These are phyloP conservation scores for Podila horticola DNA, from an alignment of 192 early-diverging fungal species.

Conservation along the genomic window DNA sequence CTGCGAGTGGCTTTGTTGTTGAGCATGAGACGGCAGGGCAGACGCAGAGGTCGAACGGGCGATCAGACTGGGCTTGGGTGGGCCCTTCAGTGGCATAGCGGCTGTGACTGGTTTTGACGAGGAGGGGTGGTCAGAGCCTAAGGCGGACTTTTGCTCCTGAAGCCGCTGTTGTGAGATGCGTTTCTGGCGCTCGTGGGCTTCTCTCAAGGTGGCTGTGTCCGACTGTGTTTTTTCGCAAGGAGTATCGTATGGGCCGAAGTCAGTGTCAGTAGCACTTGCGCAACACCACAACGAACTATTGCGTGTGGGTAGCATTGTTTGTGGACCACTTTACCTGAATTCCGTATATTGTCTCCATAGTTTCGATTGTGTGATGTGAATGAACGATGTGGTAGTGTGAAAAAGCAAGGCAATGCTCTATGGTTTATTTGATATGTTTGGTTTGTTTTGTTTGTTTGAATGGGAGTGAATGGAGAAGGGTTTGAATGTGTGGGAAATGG, in stretches of 20 bases:
- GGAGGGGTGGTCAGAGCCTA: neutral
- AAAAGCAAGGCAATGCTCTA: too few relatives aligned
- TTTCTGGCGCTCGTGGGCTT: slow-evolving; percentile 4
- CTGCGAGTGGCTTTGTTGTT: neutral
- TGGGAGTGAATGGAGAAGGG: neutral
- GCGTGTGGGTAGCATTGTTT: neutral
- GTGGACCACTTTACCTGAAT: neutral
- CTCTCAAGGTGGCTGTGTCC: neutral
- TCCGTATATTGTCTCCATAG: slow-evolving; percentile 1
- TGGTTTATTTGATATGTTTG: neutral
- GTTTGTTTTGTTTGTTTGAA: neutral
- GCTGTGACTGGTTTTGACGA: neutral
- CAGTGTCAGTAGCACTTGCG: neutral
- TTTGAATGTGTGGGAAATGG: neutral
- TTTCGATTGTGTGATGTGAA: too few relatives aligned
- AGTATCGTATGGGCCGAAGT: too few relatives aligned
- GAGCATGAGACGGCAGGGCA: neutral
- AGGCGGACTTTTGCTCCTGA: neutral
- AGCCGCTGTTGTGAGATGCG: neutral
- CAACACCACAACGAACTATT: too few relatives aligned
- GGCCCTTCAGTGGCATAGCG: neutral
- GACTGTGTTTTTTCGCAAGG: neutral
- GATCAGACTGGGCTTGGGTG: neutral
- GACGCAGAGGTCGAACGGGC: neutral
- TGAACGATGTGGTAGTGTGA: too few relatives aligned